Evolutionary conservation across 495 filamentous ascomycete genomes (phyloP).

Genomic region (Tuber brumale): DNA sequence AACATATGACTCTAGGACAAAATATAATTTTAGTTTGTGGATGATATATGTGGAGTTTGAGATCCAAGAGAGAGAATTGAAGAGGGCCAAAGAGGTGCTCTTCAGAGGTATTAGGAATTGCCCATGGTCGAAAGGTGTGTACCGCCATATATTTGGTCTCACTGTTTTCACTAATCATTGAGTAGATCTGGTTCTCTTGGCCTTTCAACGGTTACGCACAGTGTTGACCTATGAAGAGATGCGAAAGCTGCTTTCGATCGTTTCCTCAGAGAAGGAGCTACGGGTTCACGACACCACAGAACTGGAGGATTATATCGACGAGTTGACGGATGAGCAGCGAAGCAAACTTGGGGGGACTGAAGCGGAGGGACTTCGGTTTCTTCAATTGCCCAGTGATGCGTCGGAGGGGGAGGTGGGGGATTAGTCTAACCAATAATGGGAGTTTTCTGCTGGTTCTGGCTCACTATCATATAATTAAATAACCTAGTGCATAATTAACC

Average conservation of each 20-base stretch:
- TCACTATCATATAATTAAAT: background rate
- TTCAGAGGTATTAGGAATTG: conserved; percentile 65
- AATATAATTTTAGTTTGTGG: conserved; percentile 55
- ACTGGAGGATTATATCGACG: conserved; percentile 33
- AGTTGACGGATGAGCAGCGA: conserved; percentile 11
- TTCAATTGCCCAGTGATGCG: conserved; percentile 26
- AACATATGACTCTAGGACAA: conserved; percentile 22
- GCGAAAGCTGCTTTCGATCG: conserved; percentile 34
- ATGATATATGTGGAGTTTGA: conserved; percentile 54
- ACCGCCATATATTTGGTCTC: conserved; percentile 24
- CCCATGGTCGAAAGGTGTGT: conserved; percentile 68
- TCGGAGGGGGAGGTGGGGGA: conserved; percentile 33
- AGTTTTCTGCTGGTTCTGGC: background rate
- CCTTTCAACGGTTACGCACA: conserved; percentile 25
- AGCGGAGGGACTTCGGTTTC: conserved; percentile 2
- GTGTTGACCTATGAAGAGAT: conserved; percentile 30
- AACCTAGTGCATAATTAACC: background rate
- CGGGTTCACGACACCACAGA: conserved; percentile 39
- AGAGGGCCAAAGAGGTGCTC: conserved; percentile 55
- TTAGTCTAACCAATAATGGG: background rate
- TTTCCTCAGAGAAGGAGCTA: conserved; percentile 39
- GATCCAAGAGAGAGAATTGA: conserved; percentile 42
- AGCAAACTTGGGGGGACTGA: conserved; percentile 6
- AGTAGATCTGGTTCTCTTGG: conserved; percentile 34
- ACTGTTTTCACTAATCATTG: conserved; percentile 11